Evolutionary conservation across 1,139 yeast genomes (phyloP), one percentile per base, ranked within the genome.

Genomic region (Sugiyamaella xylanicola): DNA sequence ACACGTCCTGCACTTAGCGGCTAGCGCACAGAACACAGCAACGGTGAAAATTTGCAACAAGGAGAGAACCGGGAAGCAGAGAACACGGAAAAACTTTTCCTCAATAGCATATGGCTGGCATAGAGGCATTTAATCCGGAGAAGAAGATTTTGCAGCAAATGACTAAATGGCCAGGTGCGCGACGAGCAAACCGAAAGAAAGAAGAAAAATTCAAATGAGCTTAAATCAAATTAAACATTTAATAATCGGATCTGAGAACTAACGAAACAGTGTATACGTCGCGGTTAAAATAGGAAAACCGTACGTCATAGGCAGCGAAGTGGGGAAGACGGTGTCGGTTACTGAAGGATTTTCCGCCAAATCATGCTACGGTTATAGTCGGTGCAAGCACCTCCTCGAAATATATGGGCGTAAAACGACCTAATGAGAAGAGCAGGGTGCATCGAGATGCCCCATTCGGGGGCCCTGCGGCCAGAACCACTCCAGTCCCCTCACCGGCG

Each of bases 21-120:
- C 37, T 32, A 32, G 37, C 13, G 13, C 4, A 4, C 15, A 7
- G 37, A 32, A 25, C 15, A 13, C 13, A 8, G 37, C 37, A 8
- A 13, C 8, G 37, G 15, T 11, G 37, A 8, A 32, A 32, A 32
- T 32, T 32, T 32, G 37, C 37, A 32, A n/a, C 15, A 13, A 32
- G 37, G 37, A n/a, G 37, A 32, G 15, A 32, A 32, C 15, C 37
- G 37, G 37, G 13, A n/a, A 8, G 15, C 5, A n/a, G 4, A 32
- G 29, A 9, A 5, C 29, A 25, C 37, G 37, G 37, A 41, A 16
- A 39, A 41, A 41, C 45, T 21, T 21, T 41, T 41, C 45, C 13
- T 4, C 15, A 32, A 32, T 15, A 32, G 37, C 29, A 5, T 5
- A 25, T 25, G 9, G 29, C 9, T 25, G 9, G 29, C 29, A 25